Evolutionary conservation across 495 filamentous ascomycete species (phyloP), one percentile per base, ranked within the genome.

Genomic region (Bacidia gigantensis): DNA sequence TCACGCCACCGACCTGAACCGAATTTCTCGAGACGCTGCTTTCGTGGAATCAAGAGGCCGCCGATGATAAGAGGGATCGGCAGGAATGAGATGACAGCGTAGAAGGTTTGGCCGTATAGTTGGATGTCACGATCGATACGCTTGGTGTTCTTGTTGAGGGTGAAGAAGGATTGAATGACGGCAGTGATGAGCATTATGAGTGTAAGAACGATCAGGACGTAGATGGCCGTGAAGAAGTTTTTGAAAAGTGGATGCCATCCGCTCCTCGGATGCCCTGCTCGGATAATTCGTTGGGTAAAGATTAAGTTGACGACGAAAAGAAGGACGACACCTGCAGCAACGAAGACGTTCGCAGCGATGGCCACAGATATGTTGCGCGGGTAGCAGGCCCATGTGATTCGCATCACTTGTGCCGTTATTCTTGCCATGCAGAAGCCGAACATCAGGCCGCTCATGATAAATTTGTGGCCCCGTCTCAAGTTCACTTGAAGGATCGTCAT

Each of bases 221-320:
- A 84, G 14, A 88, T 62, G 3, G 62, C 60, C 53, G 71, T 70
- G 60, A 89, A 84, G 21, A 64, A 51, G 12, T 62, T 50, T 0
- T 65, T 66, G 25, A 78, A 65, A 22, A 64, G 49, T 5, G 62
- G 71, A 46, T 77, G 71, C 83, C 83, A 87, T 26, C 87, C 86
- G 44, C 86, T 62, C 2, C 65, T 61, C 0, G 87, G 89, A 51
- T 90, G 83, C 11, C 75, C 75, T 2, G 82, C 84, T 25, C 89
- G 73, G 9, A 90, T 56, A 25, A 94, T 77, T 24, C 89, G 79
- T 62, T 90, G 86, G 0, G 83, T 69, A 61, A 87, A 84, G 58
- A 92, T 70, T 25, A 95, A 67, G 63, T 95, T 92, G 61, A 86
- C 64, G 52, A 95, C 65, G 64, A 84, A 93, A n/a, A 94, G 66